A percentile compares a stretch with the other conserved stretches of the same genome.
Evolutionary conservation across 768 basidiomycete species (phyloP).

Genomic region (Rhizopogon roseolus): DNA sequence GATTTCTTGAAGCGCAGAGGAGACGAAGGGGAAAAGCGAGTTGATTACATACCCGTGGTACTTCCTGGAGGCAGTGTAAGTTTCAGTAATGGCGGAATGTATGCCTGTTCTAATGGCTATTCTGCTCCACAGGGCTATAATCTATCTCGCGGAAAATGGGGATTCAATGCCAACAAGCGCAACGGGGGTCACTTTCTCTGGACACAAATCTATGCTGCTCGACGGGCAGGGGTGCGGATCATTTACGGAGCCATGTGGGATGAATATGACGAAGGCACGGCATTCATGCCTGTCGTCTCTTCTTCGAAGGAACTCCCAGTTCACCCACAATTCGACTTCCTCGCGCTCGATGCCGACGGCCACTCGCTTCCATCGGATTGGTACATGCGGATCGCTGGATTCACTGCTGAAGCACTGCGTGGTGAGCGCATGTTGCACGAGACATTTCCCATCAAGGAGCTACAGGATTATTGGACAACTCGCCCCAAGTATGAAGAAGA

Average conservation of each 20-base stretch:
- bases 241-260: constrained; percentile 91
- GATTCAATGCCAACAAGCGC: constrained; percentile 65
- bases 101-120: constrained; percentile 1
- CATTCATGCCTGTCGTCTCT: constrained; percentile 68
- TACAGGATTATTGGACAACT: constrained; percentile 71
- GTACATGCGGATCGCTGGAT: constrained; percentile 79
- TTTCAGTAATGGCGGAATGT: constrained; percentile 7
- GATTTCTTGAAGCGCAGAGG: constrained; percentile 50
- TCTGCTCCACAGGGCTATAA: constrained; percentile 54
- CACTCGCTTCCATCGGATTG: constrained; percentile 77
- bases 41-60: constrained; percentile 83
- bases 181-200: constrained; percentile 76
- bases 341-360: constrained; percentile 77
- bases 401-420: constrained; percentile 64
- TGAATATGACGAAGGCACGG: constrained; percentile 86
- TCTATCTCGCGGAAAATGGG: constrained; percentile 65
- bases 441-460: constrained; percentile 63
- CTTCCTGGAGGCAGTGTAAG: constrained; percentile 79
- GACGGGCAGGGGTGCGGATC: constrained; percentile 51
- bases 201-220: constrained; percentile 71
- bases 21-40: constrained; percentile 41
- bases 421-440: constrained; percentile 59
- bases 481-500: constrained; percentile 50
- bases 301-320: constrained; percentile 55
- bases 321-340: constrained; percentile 50